Conservation (phyloP, 805 yeast species). For the Sporopachydermia lactativora region DNA sequence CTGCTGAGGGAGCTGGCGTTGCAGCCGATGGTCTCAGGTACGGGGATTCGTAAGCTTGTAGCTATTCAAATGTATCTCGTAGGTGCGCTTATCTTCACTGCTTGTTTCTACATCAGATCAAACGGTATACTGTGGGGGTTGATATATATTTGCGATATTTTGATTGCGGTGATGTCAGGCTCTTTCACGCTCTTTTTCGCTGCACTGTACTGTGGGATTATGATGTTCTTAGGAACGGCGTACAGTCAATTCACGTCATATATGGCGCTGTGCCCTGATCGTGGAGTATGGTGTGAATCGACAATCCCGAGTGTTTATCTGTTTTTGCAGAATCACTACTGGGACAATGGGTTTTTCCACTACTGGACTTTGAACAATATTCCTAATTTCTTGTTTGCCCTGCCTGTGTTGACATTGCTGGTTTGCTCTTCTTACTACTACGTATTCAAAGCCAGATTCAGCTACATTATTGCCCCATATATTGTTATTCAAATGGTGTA, state of each 20-base stretch:
- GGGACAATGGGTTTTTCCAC: conserved; percentile 70
- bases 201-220: conserved; percentile 40
- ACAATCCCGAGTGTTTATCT: conserved; percentile 45
- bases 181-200: conserved; percentile 13
- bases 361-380: conserved; percentile 77
- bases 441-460: conserved; percentile 21
- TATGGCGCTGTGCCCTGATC: conserved; percentile 44
- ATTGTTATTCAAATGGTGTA: conserved; percentile 27
- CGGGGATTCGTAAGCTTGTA: conserved; percentile 3
- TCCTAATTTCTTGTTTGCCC: conserved; percentile 68
- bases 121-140: conserved; percentile 67
- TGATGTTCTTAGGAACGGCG: conserved; percentile 33
- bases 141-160: conserved; percentile 44
- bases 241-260: conserved; percentile 41
- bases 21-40: not conserved
- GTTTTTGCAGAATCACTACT: conserved; percentile 66
- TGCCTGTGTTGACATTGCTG: conserved; percentile 47
- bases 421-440: conserved; percentile 26
- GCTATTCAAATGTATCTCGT: conserved; percentile 18
- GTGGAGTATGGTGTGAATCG: conserved; percentile 67
- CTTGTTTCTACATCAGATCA: conserved; percentile 54
- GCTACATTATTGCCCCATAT: conserved; percentile 25
- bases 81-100: conserved; percentile 40
- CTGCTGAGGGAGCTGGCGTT: conserved; percentile 28
- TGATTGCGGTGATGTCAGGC: conserved; percentile 11